A percentile compares a stretch with the other conserved stretches of the same genome.
phyloP scores from a whole-genome alignment of 2,329 filamentous ascomycete genomes.

The Phoma sp. region DNA sequence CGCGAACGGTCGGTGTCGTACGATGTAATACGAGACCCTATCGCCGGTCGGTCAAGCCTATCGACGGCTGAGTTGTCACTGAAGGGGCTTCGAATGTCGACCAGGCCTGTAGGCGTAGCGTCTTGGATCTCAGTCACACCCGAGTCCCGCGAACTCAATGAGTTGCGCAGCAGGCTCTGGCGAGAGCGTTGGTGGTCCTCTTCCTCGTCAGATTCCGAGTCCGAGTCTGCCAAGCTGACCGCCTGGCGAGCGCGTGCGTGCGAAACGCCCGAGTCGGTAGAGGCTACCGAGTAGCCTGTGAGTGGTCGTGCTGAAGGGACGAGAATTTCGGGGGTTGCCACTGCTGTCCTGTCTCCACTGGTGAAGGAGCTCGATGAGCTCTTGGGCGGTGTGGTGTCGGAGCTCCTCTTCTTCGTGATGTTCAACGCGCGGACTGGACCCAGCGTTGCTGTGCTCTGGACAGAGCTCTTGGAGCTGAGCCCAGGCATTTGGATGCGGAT shows the following conservation, averaged over 20 bases:
- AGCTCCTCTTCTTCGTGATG: constrained; percentile 49
- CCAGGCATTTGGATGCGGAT: constrained; percentile 53
- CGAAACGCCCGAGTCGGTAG: constrained; percentile 39
- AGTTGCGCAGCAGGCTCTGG: constrained; percentile 39
- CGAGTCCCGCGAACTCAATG: constrained; percentile 35
- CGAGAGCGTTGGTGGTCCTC: constrained; percentile 45
- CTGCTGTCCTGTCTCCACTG: constrained; percentile 29
- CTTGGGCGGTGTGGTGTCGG: constrained; percentile 37
- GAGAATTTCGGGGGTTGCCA: constrained; percentile 33
- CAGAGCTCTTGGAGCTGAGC: constrained; percentile 45
- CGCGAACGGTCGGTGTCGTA: constrained; percentile 36
- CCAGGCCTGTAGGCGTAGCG: constrained; percentile 41
- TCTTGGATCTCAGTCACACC: constrained; percentile 43
- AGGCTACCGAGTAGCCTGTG: constrained; percentile 41
- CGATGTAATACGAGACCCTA: constrained; percentile 41
- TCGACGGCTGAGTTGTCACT: constrained; percentile 38
- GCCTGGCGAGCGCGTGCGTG: constrained; percentile 43
- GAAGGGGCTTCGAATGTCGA: constrained; percentile 44
- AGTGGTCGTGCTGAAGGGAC: constrained; percentile 36
- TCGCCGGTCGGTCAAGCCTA: constrained; percentile 26
- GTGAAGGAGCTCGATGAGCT: constrained; percentile 30
- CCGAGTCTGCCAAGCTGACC: constrained; percentile 31
- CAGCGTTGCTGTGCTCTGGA: constrained; percentile 48
- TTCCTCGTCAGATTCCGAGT: constrained; percentile 41
- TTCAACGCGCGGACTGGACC: constrained; percentile 56